These are phyloP conservation scores for Coemansia sp. DNA, from an alignment of 192 early-diverging fungal genomes.

Conservation along the genomic window DNA sequence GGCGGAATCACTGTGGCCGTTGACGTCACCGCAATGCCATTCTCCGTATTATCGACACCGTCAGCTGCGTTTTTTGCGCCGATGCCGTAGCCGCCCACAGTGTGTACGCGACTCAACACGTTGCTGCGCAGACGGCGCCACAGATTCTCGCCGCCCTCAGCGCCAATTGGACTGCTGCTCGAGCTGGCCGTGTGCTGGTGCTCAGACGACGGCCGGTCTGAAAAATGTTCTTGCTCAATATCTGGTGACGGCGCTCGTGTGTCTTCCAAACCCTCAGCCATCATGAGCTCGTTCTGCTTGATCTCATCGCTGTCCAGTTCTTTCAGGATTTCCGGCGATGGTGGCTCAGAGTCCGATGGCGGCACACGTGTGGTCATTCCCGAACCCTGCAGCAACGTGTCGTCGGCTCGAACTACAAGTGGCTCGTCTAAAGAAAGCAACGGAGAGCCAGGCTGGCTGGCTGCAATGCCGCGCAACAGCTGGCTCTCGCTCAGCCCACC, in stretches of 20 bases:
- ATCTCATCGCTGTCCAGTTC: constrained; percentile 43
- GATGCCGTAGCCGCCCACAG: constrained; percentile 9
- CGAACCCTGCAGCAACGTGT: neutral
- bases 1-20: neutral
- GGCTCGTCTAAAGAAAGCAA: neutral
- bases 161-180: constrained; percentile 12
- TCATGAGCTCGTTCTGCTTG: constrained; percentile 45
- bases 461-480: constrained; percentile 10
- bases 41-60: neutral
- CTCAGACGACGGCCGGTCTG: constrained; percentile 12
- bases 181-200: constrained; percentile 6
- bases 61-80: neutral
- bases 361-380: neutral
- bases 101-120: constrained; percentile 40
- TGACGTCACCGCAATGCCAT: neutral
- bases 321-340: constrained; percentile 21
- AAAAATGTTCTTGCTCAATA: neutral
- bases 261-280: constrained; percentile 33
- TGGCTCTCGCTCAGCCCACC: constrained; percentile 8
- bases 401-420: neutral
- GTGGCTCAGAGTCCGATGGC: neutral
- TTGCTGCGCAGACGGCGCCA: constrained; percentile 49
- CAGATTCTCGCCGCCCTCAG: constrained; percentile 30
- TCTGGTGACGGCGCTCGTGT: constrained; percentile 2
- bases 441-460: neutral